Evolutionary conservation across 192 early-diverging fungal species (phyloP).

Genomic region (Coemansia sp.): DNA sequence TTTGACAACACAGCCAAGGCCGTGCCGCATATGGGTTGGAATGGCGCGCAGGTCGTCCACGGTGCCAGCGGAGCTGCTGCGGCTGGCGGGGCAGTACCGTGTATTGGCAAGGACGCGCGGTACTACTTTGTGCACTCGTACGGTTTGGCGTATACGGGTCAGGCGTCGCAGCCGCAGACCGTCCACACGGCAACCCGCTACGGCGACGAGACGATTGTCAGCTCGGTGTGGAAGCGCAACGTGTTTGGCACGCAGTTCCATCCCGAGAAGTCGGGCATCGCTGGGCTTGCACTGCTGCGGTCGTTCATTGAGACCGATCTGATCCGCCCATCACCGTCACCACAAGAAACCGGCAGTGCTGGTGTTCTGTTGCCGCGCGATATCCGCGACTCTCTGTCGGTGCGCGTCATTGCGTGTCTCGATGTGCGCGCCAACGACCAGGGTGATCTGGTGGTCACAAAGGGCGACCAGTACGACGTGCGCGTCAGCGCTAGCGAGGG

Average conservation of each 20-base stretch:
- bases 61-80: not conserved
- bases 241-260: conserved; percentile 99
- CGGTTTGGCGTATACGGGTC: conserved; percentile 66
- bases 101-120: conserved; percentile 55
- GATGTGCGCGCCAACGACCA: conserved; percentile 96
- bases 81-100: conserved; percentile 12
- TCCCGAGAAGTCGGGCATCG: conserved; percentile 94
- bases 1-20: conserved; percentile 74
- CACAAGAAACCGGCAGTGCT: not conserved
- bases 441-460: conserved; percentile 98
- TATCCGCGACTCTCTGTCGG: conserved; percentile 65
- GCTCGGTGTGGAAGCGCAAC: conserved; percentile 76
- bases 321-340: conserved; percentile 9
- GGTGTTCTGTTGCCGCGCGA: conserved; percentile 5
- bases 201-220: conserved; percentile 82
- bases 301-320: conserved; percentile 71
- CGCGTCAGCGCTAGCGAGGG: conserved; percentile 63
- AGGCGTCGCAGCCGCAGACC: conserved; percentile 64
- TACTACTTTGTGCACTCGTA: conserved; percentile 99
- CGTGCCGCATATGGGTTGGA: conserved; percentile 99
- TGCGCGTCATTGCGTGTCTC: conserved; percentile 94
- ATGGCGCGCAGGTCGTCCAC: conserved; percentile 50
- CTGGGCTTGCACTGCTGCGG: conserved; percentile 79
- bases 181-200: conserved; percentile 84
- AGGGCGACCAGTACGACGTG: conserved; percentile 99